Conservation (phyloP, 768 basidiomycete species). For the Lentinula sp. region DNA sequence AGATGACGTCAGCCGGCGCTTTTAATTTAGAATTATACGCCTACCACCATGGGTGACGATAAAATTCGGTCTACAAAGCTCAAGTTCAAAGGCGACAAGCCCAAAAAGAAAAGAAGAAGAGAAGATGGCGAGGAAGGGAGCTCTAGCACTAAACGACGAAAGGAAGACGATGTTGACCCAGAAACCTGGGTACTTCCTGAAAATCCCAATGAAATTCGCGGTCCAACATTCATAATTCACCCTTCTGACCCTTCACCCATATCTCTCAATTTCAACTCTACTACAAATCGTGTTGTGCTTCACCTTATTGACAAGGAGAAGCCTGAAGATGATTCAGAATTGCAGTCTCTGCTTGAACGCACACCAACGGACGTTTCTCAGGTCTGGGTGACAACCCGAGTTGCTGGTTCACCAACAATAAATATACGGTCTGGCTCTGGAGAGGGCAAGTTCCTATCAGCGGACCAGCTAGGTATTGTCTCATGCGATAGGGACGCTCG, state of each 20-base stretch:
- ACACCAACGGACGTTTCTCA: slow-evolving; percentile 79
- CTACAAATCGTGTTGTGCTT: slow-evolving; percentile 67
- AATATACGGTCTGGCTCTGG: slow-evolving; percentile 85
- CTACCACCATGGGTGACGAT: slow-evolving; percentile 3
- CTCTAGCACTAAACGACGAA: slow-evolving; percentile 7
- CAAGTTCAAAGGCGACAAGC: slow-evolving; percentile 86
- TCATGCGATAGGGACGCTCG: slow-evolving; percentile 83
- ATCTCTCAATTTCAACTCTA: slow-evolving; percentile 72
- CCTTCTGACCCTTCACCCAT: slow-evolving; percentile 77
- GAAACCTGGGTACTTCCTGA: slow-evolving; percentile 81
- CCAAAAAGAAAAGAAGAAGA: slow-evolving; percentile 75
- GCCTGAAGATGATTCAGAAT: slow-evolving; percentile 34
- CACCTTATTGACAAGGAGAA: slow-evolving; percentile 57
- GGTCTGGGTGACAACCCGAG: slow-evolving; percentile 87
- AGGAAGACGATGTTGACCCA: slow-evolving; percentile 56
- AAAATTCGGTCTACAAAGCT: slow-evolving; percentile 70
- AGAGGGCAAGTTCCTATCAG: slow-evolving; percentile 86
- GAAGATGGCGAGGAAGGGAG: slow-evolving; percentile 41
- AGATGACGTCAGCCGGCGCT: background rate
- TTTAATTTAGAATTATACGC: background rate
- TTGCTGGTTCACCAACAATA: slow-evolving; percentile 78
- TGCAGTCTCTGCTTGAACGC: slow-evolving; percentile 51
- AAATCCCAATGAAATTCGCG: slow-evolving; percentile 66
- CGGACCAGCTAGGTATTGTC: slow-evolving; percentile 80
- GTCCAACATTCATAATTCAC: slow-evolving; percentile 82